Percentiles rank a stretch among this genome's conserved stretches.
These are phyloP conservation scores for Apium graveolens DNA, from an alignment of 129 eudicot genomes.

Conservation along the genomic window DNA sequence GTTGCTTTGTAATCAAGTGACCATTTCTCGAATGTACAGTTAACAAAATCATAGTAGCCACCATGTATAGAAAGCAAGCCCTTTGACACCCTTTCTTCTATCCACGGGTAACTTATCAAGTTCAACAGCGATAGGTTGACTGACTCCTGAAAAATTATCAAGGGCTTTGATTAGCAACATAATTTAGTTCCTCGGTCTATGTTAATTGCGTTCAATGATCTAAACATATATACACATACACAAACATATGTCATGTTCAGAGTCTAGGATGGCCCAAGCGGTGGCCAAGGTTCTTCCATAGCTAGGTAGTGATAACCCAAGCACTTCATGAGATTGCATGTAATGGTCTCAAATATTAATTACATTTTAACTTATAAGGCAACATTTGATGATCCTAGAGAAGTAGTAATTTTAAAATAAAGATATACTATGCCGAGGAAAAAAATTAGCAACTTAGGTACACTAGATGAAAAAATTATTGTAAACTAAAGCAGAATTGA, in stretches of 20 bases:
- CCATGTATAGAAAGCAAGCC: constrained; percentile 78
- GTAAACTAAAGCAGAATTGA: no score
- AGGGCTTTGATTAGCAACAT: background rate
- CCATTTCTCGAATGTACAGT: constrained; percentile 92
- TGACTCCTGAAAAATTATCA: constrained; percentile 55
- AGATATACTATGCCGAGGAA: background rate
- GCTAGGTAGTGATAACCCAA: background rate
- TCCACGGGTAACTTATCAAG: constrained; percentile 93
- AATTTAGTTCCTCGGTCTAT: background rate
- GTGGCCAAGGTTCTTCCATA: background rate
- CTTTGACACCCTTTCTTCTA: constrained; percentile 61
- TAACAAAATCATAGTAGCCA: constrained; percentile 82
- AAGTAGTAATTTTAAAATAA: background rate
- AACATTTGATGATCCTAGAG: background rate
- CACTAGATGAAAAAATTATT: background rate
- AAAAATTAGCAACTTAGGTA: background rate
- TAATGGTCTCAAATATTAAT: background rate
- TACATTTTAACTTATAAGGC: background rate
- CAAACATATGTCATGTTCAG: background rate
- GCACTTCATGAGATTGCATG: background rate
- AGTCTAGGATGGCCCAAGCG: background rate
- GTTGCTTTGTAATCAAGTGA: constrained; percentile 54
- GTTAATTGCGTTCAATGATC: background rate
- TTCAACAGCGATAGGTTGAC: constrained; percentile 67
- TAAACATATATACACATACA: background rate